Evolutionary conservation across 441 rosid genomes (phyloP).

Genomic region (Metrosideros polymorpha): DNA sequence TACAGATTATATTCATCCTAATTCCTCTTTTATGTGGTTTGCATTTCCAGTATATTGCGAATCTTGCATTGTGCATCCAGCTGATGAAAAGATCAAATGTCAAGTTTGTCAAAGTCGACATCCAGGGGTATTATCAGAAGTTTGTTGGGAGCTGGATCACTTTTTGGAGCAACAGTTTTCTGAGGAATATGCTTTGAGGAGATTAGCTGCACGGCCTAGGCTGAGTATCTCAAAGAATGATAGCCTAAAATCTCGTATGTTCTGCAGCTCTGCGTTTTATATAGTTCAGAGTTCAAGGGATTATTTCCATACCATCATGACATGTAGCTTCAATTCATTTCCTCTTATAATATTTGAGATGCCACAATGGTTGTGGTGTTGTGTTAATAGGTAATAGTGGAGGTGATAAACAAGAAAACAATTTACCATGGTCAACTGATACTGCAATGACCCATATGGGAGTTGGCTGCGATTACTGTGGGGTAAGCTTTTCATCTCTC

Average conservation of each 20-base stretch:
- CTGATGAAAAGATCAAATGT: constrained; percentile 37
- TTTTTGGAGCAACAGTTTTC: constrained; percentile 48
- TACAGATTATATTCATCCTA: background rate
- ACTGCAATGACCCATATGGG: background rate
- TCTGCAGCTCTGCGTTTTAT: background rate
- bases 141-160: constrained; percentile 58
- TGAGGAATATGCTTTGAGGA: constrained; percentile 47
- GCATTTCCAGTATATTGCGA: constrained; percentile 50
- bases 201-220: constrained; percentile 24
- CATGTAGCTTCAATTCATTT: background rate
- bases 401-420: background rate
- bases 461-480: constrained; percentile 10
- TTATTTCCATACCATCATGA: background rate
- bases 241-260: constrained; percentile 18
- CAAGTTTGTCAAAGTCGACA: constrained; percentile 51
- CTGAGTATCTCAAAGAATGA: constrained; percentile 14
- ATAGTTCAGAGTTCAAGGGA: background rate
- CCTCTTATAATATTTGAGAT: background rate
- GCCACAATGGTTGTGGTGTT: background rate
- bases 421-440: background rate
- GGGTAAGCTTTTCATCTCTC: background rate
- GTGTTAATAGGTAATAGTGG: background rate
- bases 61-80: constrained; percentile 34
- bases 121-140: constrained; percentile 48
- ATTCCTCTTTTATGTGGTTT: background rate